These are phyloP conservation scores for Starmerella bacillaris DNA, from an alignment of 805 yeast species.

Conservation along the genomic window DNA sequence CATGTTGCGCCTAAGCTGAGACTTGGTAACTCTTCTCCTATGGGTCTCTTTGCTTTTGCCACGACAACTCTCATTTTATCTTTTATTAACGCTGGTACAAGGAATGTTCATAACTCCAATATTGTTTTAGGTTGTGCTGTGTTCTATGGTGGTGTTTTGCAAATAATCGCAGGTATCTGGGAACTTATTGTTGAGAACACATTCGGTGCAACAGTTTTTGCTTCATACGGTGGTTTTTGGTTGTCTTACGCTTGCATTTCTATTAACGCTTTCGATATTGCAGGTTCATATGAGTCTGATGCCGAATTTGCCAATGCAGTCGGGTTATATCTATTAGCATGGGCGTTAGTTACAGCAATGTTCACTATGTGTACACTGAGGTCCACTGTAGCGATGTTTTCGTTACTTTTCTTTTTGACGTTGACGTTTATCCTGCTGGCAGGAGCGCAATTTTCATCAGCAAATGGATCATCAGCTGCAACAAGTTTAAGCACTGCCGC, in stretches of 20 bases:
- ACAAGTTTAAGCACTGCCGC: constrained; percentile 35
- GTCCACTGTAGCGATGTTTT: constrained; percentile 47
- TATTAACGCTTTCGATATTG: constrained; percentile 36
- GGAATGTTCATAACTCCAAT: constrained; percentile 37
- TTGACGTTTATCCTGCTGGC: constrained; percentile 40
- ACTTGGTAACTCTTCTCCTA: constrained; percentile 48
- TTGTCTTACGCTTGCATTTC: constrained; percentile 40
- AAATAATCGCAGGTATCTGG: constrained; percentile 51
- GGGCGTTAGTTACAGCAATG: constrained; percentile 45
- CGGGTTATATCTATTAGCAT: constrained; percentile 42
- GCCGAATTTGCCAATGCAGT: constrained; percentile 29
- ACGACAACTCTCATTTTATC: constrained; percentile 44
- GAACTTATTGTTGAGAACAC: constrained; percentile 47
- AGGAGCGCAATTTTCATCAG: constrained; percentile 31
- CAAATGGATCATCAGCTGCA: constrained; percentile 16
- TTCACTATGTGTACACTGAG: constrained; percentile 38
- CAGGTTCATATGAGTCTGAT: constrained; percentile 25
- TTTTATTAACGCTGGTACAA: constrained; percentile 36
- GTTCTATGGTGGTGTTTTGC: constrained; percentile 47
- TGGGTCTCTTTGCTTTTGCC: constrained; percentile 44
- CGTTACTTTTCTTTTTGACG: constrained; percentile 35
- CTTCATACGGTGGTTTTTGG: constrained; percentile 45
- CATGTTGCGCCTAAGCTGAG: constrained; percentile 29
- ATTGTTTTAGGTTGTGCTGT: constrained; percentile 43
- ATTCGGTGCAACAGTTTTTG: constrained; percentile 38